Percentiles rank a stretch among this genome's conserved stretches.
Conservation (phyloP, 352 stramenopile species). For the Peronosclerospora sorghi region DNA sequence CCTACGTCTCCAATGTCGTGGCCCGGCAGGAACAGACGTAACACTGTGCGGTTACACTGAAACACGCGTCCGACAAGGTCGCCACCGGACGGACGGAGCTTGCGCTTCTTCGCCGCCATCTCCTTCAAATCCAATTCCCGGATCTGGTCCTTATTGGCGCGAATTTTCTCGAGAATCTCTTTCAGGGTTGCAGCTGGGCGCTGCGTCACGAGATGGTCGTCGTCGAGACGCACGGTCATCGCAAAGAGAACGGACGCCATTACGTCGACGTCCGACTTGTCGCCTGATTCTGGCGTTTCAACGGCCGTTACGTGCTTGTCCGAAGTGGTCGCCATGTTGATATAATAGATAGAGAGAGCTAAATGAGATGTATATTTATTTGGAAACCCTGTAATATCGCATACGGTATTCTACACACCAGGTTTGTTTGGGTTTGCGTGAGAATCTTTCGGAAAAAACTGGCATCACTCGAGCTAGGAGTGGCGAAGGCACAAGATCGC, state of each 20-base stretch:
- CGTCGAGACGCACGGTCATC: constrained; percentile 23
- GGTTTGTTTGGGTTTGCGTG: too few species aligned
- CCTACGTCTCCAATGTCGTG: constrained; percentile 43
- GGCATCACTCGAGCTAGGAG: too few species aligned
- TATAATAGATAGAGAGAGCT: too few species aligned
- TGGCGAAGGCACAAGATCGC: too few species aligned
- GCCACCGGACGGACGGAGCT: constrained; percentile 25
- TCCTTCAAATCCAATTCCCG: constrained; percentile 45
- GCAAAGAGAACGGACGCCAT: constrained; percentile 28
- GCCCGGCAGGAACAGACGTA: constrained; percentile 29
- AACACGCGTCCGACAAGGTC: constrained; percentile 41
- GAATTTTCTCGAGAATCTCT: constrained; percentile 45
- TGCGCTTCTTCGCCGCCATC: constrained; percentile 36
- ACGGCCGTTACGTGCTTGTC: too few species aligned
- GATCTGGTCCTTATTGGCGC: constrained; percentile 40
- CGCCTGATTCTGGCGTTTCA: too few species aligned
- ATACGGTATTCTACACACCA: too few species aligned
- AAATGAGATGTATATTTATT: too few species aligned
- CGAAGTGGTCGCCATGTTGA: too few species aligned
- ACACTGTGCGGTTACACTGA: constrained; percentile 36
- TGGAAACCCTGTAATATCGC: too few species aligned
- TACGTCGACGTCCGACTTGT: constrained; percentile 15
- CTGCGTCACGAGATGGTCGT: constrained; percentile 26
- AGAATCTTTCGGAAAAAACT: too few species aligned
- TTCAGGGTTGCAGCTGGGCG: constrained; percentile 29